Base-by-base conservation (phyloP, 1,284 basidiomycete species). In the Cerrena zonata region DNA sequence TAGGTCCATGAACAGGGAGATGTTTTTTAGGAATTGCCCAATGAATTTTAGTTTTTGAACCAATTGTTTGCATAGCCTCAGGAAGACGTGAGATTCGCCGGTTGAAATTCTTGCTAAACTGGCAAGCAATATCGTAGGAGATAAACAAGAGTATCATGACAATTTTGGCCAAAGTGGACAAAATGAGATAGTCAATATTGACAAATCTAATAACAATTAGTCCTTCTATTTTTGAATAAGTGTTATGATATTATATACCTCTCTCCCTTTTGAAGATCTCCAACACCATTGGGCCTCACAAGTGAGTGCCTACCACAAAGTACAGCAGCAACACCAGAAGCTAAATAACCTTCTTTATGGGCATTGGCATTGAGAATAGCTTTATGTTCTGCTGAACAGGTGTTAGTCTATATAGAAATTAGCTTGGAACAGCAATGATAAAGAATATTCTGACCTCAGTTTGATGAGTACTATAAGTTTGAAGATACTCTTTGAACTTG, bases 191-290 rank as follows among this genome's bases (percentile, higher is more conserved):
- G 38, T 64, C 61, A 51, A 61, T 63, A 40, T 60, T 63, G 10
- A 45, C 26, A 44, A 61, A 61, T 45, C 61, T 64, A 44, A 15
- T 15, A 42, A 13, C 43, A 19, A n/a, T 46, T 49, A 23, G 45
- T 18, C 23, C 13, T 25, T 10, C 11, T 13, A 42, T 25, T 27
- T 27, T 18, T 5, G 30, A 11, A 5, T 12, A 43, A 19, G 24
- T 47, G 13, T 39, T n/a, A n/a, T 7, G 15, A n/a, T n/a, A 47
- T 2, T 4, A 52, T 54, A 4, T 37, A 61, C 61, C 55, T 34
- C 45, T 63, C 61, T 1, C 61, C 61, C 25, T 54, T 53, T 43
- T 62, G 60, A 2, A 63, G 47, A 52, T 63, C 61, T 3, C 53
- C 59, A 2, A 61, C 47, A 0, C 56, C 58, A 37, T 55, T 58